These are phyloP conservation scores for Lichtheimia corymbifera DNA, from an alignment of 371 early-diverging fungal genomes.

Conservation along the genomic window DNA sequence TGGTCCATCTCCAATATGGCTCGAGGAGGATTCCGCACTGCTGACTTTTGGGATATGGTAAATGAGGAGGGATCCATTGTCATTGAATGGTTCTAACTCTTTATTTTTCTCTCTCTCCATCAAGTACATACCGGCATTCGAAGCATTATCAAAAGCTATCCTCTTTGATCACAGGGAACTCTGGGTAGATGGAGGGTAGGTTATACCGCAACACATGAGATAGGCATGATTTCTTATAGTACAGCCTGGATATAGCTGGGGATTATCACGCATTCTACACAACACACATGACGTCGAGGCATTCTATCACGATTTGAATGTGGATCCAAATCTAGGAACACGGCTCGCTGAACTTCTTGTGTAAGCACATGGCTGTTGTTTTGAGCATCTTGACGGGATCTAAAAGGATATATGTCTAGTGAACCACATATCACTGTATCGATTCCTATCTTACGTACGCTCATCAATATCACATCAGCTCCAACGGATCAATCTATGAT, in stretches of 20 bases:
- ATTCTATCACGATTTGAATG: conserved; percentile 23
- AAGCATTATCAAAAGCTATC: conserved; percentile 44
- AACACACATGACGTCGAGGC: conserved; percentile 52
- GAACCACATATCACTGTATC: conserved; percentile 7
- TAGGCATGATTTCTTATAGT: too few species aligned
- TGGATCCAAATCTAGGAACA: conserved; percentile 24
- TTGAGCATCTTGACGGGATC: neutral
- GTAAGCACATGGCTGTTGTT: conserved; percentile 13
- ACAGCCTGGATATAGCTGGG: conserved; percentile 41
- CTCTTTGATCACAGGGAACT: conserved; percentile 51
- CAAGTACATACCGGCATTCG: conserved; percentile 56
- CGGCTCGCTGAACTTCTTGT: conserved; percentile 26
- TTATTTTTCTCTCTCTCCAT: neutral
- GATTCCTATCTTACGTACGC: conserved; percentile 39
- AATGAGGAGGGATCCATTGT: neutral
- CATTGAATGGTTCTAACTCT: neutral
- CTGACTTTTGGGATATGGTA: conserved; percentile 36
- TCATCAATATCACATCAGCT: conserved; percentile 60
- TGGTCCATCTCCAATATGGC: conserved; percentile 52
- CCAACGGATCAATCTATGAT: conserved; percentile 42
- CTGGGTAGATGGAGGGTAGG: conserved; percentile 56
- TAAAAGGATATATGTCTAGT: neutral
- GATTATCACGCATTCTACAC: conserved; percentile 56
- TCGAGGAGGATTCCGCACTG: conserved; percentile 45
- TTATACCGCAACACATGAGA: neutral